A percentile compares a stretch with the other conserved stretches of the same genome.
Evolutionary conservation across 1,284 basidiomycete species (phyloP).

Genomic region (Hortiboletus rubellus): DNA sequence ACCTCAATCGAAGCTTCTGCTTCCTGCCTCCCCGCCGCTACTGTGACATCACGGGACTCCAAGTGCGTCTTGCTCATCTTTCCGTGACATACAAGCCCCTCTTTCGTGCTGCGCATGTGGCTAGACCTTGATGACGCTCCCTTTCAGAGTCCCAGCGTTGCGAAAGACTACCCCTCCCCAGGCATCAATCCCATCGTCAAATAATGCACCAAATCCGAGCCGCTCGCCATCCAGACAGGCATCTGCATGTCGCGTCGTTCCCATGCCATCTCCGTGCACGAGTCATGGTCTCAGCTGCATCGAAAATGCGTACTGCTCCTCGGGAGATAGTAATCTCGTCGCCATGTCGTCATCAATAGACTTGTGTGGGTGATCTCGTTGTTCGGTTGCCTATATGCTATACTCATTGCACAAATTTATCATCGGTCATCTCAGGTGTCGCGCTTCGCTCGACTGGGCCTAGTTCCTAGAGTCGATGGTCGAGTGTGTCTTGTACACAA

Average conservation of each 20-base stretch:
- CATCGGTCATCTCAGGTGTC: too few species aligned
- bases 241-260: too few species aligned
- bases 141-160: conserved; percentile 44
- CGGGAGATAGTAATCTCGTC: conserved; percentile 52
- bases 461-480: too few species aligned
- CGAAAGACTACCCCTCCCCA: conserved; percentile 52
- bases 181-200: conserved; percentile 55
- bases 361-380: neutral
- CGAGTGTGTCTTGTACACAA: too few species aligned
- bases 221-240: too few species aligned
- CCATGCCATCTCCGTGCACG: too few species aligned
- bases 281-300: too few species aligned
- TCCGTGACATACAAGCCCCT: too few species aligned
- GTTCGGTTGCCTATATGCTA: neutral
- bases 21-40: conserved; percentile 76
- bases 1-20: conserved; percentile 84
- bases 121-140: neutral
- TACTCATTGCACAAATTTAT: neutral
- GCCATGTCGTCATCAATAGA: conserved; percentile 38
- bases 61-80: conserved; percentile 45
- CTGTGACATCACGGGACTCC: conserved; percentile 86
- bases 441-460: too few species aligned
- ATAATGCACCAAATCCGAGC: conserved; percentile 18
- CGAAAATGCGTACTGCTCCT: conserved; percentile 20
- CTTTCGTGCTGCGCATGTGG: neutral